Evolutionary conservation across 441 rosid genomes (phyloP), one percentile per base, ranked within the genome.

Genomic region (Syzygium malaccense): DNA sequence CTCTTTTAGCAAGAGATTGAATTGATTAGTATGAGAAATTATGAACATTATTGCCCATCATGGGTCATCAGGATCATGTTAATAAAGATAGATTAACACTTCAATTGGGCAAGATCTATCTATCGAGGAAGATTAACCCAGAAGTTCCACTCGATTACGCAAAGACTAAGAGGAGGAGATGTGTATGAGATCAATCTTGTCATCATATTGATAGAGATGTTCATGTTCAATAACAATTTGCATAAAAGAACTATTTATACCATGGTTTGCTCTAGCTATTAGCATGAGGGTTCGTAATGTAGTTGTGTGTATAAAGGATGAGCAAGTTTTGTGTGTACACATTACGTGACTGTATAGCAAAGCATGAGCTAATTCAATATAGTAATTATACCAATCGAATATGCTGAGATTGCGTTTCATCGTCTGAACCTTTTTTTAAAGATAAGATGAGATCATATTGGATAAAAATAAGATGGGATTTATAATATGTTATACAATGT

Each of bases 401-500:
- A 53, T 14, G 14, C 6, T 7, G 13, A 62, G 68, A 6, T 7
- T 62, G 4, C 33, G 0, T 62, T 62, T 62, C 19, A 28, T n/a
- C 4, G 13, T 62, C 8, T 62, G 7, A 33, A 62, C 68, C 28
- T 60, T 28, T 28, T 14, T 0, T 15, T 5, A 3, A 28, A 60
- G 32, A 58, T 58, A 5, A 6, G 66, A 62, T 62, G 5, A 17
- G 1, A 60, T 28, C 13, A 28, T 13, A 60, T 60, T 26, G n/a
- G 28, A 60, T 54, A 6, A 1, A 15, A 54, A 18, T n/a, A 62
- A 62, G 20, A 62, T 2, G 33, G 0, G 17, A 62, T 14, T 62
- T 64, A 64, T 64, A 30, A 64, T 30, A 15, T 0, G 0, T 30
- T 4, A 64, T n/a, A 64, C 2, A 30, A 0, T 30, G 75, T 30